Base-by-base conservation (phyloP, 2,329 filamentous ascomycete species). In the Microsporum canis region DNA sequence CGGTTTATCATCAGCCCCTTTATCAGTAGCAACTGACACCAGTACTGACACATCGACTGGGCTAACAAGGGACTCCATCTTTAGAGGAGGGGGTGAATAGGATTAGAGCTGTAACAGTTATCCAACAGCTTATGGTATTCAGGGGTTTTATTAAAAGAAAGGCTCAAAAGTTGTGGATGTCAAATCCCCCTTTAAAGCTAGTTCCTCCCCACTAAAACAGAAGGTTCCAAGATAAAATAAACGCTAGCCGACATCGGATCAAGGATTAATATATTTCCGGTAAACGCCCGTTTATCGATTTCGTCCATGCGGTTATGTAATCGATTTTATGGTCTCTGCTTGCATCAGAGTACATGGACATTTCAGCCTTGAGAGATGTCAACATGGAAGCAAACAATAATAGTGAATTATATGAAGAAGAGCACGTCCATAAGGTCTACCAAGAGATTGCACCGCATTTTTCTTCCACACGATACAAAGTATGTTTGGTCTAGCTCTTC, bases 361-460 rank as follows among this genome's bases (percentile, higher is more conserved):
- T 5, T 0, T 17, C 17, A 49, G 10, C 6, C 5, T 36, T 7
- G 7, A 17, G 6, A 34, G 7, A 43, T 3, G 4, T 29, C 2
- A 55, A 55, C 6, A 34, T 34, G 14, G 33, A 34, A 34, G 12
- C 51, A 23, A 23, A 23, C 51, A 31, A 17, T 3, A 55, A 60
- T 34, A 60, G 58, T 43, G 72, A 72, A 57, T 66, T 64, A 5
- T 96, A 96, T 77, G 94, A 99, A 76, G 81, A 86, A 65, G 77
- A 86, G 66, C 89, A 97, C 75, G 94, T 99, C 61, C 94, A 99
- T 75, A 79, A 84, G 62, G 89, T 99, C 65, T 99, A 99, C 78
- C 88, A 79, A 60, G 70, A 79, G 63, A 80, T 79, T 62, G 78
- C 78, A 14, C 68, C 71, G 17, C 77, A 79, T 67, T 80, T 79